Evolutionary conservation across 352 stramenopile species (phyloP).

Genomic region (Globisporangium yorkense): DNA sequence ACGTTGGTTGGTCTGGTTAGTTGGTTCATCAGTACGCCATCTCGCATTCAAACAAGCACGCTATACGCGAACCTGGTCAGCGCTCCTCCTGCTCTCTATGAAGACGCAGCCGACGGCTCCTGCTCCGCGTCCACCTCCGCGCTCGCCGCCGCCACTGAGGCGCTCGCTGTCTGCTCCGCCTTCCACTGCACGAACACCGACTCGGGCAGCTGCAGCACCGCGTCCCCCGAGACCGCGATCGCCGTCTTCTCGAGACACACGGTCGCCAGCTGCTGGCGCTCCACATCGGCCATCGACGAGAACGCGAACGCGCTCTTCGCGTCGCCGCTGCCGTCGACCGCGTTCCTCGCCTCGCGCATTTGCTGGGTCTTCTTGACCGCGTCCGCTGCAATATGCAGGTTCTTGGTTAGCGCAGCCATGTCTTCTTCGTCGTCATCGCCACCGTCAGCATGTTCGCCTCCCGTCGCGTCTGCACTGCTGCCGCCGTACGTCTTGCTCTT

Average conservation of each 20-base stretch:
- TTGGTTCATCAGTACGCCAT: not conserved
- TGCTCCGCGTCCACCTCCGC: conserved; percentile 7
- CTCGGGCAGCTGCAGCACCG: conserved; percentile 62
- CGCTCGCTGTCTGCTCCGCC: conserved; percentile 9
- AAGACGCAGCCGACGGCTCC: not conserved
- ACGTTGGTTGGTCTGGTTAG: not conserved
- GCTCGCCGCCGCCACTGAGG: not conserved
- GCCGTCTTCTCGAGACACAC: conserved; percentile 67
- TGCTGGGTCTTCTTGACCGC: conserved; percentile 60
- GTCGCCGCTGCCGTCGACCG: conserved; percentile 11
- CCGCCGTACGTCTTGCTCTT: conserved; percentile 45
- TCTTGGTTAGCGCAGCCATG: conserved; percentile 48
- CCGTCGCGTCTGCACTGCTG: not conserved
- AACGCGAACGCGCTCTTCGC: conserved; percentile 32
- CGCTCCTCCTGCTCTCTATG: not conserved
- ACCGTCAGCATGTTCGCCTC: not conserved
- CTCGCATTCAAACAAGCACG: not conserved
- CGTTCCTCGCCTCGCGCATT: conserved; percentile 38
- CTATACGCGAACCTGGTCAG: not conserved
- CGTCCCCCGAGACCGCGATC: conserved; percentile 65
- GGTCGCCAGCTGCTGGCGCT: conserved; percentile 48
- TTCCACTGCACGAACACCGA: conserved; percentile 67
- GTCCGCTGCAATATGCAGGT: conserved; percentile 39
- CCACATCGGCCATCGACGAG: conserved; percentile 68
- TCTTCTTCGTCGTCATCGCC: conserved; percentile 35